A percentile compares a stretch with the other conserved stretches of the same genome.
Conservation (phyloP, 1,284 basidiomycete species). For the Meira nashicola region DNA sequence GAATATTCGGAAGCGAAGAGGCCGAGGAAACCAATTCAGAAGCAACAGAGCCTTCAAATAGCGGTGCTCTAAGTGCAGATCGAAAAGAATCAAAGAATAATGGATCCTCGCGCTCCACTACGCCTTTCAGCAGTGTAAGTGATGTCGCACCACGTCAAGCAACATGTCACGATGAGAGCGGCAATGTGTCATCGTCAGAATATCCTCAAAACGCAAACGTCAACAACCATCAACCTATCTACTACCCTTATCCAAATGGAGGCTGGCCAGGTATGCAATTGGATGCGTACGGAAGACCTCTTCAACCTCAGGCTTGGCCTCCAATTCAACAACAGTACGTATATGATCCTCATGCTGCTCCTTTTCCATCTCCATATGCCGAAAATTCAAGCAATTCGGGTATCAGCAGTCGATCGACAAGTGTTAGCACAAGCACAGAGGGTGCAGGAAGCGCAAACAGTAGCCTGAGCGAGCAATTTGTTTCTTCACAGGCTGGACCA, state of each 20-base stretch:
- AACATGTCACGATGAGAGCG: not conserved
- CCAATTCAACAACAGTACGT: not conserved
- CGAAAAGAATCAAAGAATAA: no score
- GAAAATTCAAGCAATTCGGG: not conserved
- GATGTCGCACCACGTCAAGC: not conserved
- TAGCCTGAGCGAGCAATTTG: not conserved
- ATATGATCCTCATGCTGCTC: not conserved
- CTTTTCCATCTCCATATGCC: not conserved
- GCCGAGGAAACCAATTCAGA: not conserved
- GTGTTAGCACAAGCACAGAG: constrained; percentile 1
- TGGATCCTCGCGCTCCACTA: not conserved
- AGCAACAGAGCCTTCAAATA: not conserved
- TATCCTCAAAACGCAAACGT: not conserved
- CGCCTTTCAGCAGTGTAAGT: not conserved
- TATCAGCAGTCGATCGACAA: constrained; percentile 9
- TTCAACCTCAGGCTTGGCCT: not conserved
- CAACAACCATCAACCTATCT: not conserved
- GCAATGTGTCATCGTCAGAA: not conserved
- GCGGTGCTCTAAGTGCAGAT: not conserved
- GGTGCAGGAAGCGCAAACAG: not conserved
- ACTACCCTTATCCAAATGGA: not conserved
- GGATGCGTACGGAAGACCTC: not conserved
- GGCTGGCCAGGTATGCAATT: not conserved
- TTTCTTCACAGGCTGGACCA: not conserved
- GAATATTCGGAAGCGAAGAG: constrained; percentile 33